Evolutionary conservation across 2,329 filamentous ascomycete species (phyloP).

Genomic region (Pseudogymnoascus destructans): DNA sequence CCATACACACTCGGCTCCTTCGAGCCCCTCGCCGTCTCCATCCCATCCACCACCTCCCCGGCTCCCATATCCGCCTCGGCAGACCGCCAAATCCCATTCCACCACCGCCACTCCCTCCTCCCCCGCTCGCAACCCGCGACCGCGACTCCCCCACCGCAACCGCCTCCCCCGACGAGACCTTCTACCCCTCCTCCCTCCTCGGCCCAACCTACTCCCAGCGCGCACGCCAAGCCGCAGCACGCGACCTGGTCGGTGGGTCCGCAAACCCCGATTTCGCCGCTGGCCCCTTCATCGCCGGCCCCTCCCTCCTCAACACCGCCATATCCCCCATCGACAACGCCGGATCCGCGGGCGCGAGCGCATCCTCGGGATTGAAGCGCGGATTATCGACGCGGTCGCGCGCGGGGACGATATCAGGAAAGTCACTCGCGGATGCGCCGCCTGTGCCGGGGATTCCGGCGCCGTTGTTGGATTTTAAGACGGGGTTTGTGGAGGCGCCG

Average conservation of each 20-base stretch:
- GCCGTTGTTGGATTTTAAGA: conserved; percentile 49
- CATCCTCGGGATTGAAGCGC: background rate
- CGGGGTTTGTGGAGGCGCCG: conserved; percentile 50
- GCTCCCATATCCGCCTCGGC: background rate
- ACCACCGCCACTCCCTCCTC: conserved; percentile 20
- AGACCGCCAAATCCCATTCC: conserved; percentile 22
- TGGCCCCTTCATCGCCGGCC: conserved; percentile 40
- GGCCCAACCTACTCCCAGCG: conserved; percentile 37
- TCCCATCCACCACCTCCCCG: conserved; percentile 38
- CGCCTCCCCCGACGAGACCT: conserved; percentile 25
- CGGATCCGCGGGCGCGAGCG: background rate
- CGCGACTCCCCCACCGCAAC: conserved; percentile 15
- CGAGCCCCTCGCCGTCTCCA: conserved; percentile 48
- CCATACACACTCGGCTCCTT: conserved; percentile 55
- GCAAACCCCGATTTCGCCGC: conserved; percentile 23
- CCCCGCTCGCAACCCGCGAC: conserved; percentile 12
- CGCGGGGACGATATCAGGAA: background rate
- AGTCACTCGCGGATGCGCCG: background rate
- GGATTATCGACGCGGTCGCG: background rate
- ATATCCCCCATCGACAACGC: background rate
- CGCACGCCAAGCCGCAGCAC: conserved; percentile 24
- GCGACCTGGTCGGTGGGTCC: conserved; percentile 18
- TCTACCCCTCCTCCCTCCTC: conserved; percentile 34
- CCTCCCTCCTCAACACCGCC: conserved; percentile 38
- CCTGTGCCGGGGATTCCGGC: conserved; percentile 8